A percentile compares a stretch with the other conserved stretches of the same genome.
Conservation (phyloP, 2,329 filamentous ascomycete genomes). For the Alternaria triticina region DNA sequence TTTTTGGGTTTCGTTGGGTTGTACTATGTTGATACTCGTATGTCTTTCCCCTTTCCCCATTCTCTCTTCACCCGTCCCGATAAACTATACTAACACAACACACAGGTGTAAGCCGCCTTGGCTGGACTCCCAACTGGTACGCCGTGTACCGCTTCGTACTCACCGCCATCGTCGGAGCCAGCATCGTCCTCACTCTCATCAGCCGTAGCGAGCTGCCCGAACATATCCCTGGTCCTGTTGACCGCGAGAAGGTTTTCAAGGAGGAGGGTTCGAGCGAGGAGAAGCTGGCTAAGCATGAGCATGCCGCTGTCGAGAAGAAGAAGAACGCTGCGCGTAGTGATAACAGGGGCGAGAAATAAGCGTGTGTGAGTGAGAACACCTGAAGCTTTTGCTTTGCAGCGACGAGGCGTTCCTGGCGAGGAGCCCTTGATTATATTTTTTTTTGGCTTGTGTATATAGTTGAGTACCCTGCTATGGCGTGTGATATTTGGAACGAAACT, state of each 20-base stretch:
- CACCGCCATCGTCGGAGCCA: constrained; percentile 84
- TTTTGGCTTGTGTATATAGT: neutral
- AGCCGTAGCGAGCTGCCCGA: constrained; percentile 78
- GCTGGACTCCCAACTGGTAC: constrained; percentile 88
- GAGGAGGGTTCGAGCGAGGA: constrained; percentile 32
- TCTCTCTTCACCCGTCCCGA: no score
- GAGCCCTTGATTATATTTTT: neutral
- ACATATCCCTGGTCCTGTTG: constrained; percentile 53
- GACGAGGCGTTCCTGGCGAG: constrained; percentile 1
- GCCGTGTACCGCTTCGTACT: constrained; percentile 88
- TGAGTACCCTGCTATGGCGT: neutral
- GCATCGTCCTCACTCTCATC: constrained; percentile 80
- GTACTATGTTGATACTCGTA: constrained; percentile 77
- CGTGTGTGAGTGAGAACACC: neutral
- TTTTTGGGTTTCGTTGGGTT: constrained; percentile 84
- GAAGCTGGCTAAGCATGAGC: constrained; percentile 40
- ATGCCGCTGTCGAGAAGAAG: constrained; percentile 26
- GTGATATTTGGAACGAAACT: neutral
- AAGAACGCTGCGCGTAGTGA: constrained; percentile 32
- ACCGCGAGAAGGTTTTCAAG: constrained; percentile 59
- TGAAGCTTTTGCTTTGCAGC: neutral
- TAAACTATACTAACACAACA: neutral
- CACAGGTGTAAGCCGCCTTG: constrained; percentile 67
- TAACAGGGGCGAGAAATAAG: constrained; percentile 16
- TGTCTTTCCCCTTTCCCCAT: neutral